Percentiles rank a stretch among this genome's conserved stretches.
These are phyloP conservation scores for Caryocar brasiliense DNA, from an alignment of 441 rosid species.

Conservation along the genomic window DNA sequence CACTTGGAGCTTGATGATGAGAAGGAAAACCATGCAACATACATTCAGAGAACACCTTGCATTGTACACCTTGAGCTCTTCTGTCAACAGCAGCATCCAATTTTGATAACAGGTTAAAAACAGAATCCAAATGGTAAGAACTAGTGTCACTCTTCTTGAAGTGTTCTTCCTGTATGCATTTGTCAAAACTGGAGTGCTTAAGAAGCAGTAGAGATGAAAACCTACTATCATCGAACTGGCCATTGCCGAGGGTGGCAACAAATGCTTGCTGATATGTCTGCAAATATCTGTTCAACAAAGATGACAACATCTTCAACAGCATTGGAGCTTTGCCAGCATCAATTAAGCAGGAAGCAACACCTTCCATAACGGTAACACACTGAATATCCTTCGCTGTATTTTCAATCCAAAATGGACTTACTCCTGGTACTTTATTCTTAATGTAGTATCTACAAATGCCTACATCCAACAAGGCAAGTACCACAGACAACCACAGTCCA, in stretches of 20 bases:
- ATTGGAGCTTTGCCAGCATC: conserved; percentile 45
- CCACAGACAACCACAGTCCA: conserved; percentile 78
- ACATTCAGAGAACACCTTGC: conserved; percentile 76
- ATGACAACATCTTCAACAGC: conserved; percentile 55
- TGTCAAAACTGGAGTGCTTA: conserved; percentile 68
- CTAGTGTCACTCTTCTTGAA: conserved; percentile 53
- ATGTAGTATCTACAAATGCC: conserved; percentile 53
- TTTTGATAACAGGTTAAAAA: conserved; percentile 44
- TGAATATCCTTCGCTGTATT: conserved; percentile 41
- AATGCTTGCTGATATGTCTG: conserved; percentile 64
- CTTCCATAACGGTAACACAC: conserved; percentile 50
- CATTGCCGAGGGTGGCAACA: conserved; percentile 49
- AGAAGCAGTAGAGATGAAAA: conserved; percentile 71
- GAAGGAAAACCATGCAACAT: conserved; percentile 92
- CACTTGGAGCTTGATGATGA: conserved; percentile 55
- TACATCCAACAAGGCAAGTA: conserved; percentile 53
- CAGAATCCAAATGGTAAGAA: conserved; percentile 51
- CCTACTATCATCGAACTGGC: conserved; percentile 30
- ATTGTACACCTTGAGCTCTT: conserved; percentile 51
- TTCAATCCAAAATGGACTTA: conserved; percentile 38
- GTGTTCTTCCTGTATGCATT: conserved; percentile 57
- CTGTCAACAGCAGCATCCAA: conserved; percentile 56
- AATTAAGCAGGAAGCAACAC: conserved; percentile 45
- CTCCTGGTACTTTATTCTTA: conserved; percentile 42
- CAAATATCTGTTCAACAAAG: conserved; percentile 53